Evolutionary conservation across 139 green algal species (phyloP).

Genomic region (Astrephomene gubernaculifera): DNA sequence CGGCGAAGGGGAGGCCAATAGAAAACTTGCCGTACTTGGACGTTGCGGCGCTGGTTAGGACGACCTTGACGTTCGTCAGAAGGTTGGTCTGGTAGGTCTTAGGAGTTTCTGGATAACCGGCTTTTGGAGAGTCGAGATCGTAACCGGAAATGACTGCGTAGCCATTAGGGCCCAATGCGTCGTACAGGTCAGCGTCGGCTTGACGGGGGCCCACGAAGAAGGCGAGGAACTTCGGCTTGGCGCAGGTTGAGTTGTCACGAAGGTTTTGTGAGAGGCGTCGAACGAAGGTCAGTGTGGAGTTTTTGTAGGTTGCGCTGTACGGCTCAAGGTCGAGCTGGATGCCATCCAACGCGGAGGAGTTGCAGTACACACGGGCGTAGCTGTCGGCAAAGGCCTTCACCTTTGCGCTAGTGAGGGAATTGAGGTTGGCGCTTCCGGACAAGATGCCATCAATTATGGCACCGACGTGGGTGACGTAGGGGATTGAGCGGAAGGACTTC

Average conservation of each 20-base stretch:
- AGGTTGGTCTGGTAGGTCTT: not conserved
- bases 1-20: not conserved
- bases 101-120: not conserved
- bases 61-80: not conserved
- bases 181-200: not conserved
- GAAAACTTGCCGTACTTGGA: constrained; percentile 6
- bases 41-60: not conserved
- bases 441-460: not conserved
- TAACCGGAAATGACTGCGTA: not conserved
- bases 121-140: not conserved
- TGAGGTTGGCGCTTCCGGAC: not conserved
- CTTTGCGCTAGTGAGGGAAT: not conserved
- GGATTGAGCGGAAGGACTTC: not conserved
- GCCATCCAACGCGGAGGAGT: not conserved
- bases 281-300: not conserved
- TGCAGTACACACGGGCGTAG: not conserved
- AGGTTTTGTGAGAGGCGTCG: not conserved
- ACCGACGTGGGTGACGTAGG: constrained; percentile 13
- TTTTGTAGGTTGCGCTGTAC: not conserved
- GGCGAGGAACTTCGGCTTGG: not conserved
- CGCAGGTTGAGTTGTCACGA: not conserved
- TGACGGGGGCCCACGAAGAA: constrained; percentile 9
- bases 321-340: not conserved
- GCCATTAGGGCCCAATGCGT: constrained; percentile 6
- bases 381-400: not conserved